Evolutionary conservation across 495 filamentous ascomycete genomes (phyloP).

Genomic region (Talaromyces stipitatus): DNA sequence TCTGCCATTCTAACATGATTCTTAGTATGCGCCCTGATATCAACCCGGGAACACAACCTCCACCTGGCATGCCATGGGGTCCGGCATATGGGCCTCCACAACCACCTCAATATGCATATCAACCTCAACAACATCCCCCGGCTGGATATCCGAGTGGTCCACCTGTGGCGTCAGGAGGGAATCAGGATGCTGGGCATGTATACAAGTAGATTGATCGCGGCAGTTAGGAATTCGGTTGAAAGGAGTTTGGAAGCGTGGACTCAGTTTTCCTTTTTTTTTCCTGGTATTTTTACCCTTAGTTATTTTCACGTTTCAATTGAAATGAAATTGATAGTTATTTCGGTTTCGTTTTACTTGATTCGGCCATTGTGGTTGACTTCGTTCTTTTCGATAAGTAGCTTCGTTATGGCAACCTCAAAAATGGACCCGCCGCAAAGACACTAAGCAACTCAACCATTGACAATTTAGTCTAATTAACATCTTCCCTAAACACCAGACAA

Average conservation of each 20-base stretch:
- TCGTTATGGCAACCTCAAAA: not conserved
- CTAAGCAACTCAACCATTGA: too few relatives aligned
- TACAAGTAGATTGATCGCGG: not conserved
- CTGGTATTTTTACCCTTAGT: not conserved
- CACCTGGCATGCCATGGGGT: constrained; percentile 19
- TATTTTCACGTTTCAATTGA: not conserved
- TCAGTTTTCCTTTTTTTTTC: not conserved
- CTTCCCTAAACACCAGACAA: not conserved
- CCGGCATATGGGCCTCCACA: constrained; percentile 11
- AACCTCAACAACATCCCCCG: constrained; percentile 14
- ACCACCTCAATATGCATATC: constrained; percentile 11
- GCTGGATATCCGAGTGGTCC: not conserved
- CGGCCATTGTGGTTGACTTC: not conserved
- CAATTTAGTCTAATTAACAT: too few relatives aligned
- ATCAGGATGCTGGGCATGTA: not conserved
- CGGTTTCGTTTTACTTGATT: not conserved
- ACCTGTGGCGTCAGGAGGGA: not conserved
- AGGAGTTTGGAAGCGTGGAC: not conserved
- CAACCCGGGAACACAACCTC: constrained; percentile 33
- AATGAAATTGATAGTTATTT: not conserved
- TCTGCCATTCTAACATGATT: not conserved
- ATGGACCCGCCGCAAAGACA: not conserved
- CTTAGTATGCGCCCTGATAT: constrained; percentile 31
- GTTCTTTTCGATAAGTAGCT: not conserved
- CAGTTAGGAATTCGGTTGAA: not conserved